Conservation (phyloP, 805 yeast species). For the Saccharomyces kudriavzevii region DNA sequence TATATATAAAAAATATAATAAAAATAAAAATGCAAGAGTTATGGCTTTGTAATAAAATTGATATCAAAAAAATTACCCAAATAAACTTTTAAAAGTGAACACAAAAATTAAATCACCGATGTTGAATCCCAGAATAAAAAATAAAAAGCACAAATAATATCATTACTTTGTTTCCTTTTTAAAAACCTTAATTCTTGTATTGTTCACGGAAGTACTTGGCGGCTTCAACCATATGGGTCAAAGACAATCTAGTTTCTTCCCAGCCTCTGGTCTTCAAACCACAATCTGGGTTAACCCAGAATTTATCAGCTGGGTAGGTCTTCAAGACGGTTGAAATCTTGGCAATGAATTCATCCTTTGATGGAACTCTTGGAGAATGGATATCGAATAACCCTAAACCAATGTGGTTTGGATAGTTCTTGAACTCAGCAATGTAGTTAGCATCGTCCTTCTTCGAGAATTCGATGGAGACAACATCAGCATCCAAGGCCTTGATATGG, state of each 20-base stretch:
- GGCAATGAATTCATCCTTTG: slow-evolving; percentile 89
- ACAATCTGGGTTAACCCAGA: slow-evolving; percentile 99
- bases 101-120: slow-evolving; percentile 22
- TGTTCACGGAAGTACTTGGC: slow-evolving; percentile 88
- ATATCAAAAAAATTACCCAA: slow-evolving; percentile 1
- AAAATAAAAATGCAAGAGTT: slow-evolving; percentile 7
- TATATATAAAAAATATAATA: slow-evolving; percentile 6
- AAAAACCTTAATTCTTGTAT: slow-evolving; percentile 27
- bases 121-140: slow-evolving; percentile 22
- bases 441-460: slow-evolving; percentile 99
- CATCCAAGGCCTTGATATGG: slow-evolving; percentile 98
- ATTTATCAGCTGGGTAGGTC: slow-evolving; percentile 94
- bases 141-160: slow-evolving; percentile 6
- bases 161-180: slow-evolving; percentile 17
- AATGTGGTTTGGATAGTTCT: slow-evolving; percentile 98
- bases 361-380: slow-evolving; percentile 99
- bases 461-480: slow-evolving; percentile 98
- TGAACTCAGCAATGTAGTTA: slow-evolving; percentile 93
- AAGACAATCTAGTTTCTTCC: slow-evolving; percentile 92
- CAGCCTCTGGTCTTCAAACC: slow-evolving; percentile 99
- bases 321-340: slow-evolving; percentile 91
- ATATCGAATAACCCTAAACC: slow-evolving; percentile 98
- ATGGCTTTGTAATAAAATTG: background rate
- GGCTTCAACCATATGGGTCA: slow-evolving; percentile 98
- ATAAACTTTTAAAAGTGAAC: slow-evolving; percentile 4